Conservation (phyloP, 352 stramenopile genomes). For the Aphanomyces stellatus region DNA sequence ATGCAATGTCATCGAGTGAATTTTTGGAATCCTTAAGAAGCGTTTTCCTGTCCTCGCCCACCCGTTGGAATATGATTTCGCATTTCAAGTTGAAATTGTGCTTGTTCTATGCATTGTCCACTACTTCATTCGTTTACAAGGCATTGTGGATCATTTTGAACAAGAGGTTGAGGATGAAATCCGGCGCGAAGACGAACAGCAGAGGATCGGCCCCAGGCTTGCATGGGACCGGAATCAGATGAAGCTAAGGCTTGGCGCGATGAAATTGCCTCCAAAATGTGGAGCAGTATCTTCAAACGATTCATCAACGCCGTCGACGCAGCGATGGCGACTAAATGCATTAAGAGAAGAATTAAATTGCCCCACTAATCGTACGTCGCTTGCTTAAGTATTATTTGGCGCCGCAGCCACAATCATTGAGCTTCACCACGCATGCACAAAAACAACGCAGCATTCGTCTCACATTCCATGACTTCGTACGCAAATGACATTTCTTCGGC, state of each 20-base stretch:
- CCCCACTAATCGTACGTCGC: neutral
- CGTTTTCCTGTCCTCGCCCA: neutral
- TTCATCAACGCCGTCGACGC: neutral
- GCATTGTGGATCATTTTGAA: neutral
- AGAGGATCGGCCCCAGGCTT: neutral
- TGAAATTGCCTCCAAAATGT: neutral
- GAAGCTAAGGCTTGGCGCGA: neutral
- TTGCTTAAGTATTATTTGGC: neutral
- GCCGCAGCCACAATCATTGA: neutral
- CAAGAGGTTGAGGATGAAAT: neutral
- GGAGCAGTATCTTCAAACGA: neutral
- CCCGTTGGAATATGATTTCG: neutral
- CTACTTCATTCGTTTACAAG: neutral
- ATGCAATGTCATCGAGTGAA: constrained; percentile 17
- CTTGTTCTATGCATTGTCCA: neutral
- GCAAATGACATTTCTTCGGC: neutral
- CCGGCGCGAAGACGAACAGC: neutral
- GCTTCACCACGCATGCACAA: neutral
- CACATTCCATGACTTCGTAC: neutral
- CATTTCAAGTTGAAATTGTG: neutral
- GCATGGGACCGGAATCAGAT: neutral
- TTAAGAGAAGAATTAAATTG: neutral
- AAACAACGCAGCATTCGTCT: neutral
- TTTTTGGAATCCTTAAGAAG: constrained; percentile 13
- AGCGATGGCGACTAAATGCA: neutral